These are phyloP conservation scores for Ascosphaera apis DNA, from an alignment of 2,329 filamentous ascomycete genomes.

Conservation along the genomic window DNA sequence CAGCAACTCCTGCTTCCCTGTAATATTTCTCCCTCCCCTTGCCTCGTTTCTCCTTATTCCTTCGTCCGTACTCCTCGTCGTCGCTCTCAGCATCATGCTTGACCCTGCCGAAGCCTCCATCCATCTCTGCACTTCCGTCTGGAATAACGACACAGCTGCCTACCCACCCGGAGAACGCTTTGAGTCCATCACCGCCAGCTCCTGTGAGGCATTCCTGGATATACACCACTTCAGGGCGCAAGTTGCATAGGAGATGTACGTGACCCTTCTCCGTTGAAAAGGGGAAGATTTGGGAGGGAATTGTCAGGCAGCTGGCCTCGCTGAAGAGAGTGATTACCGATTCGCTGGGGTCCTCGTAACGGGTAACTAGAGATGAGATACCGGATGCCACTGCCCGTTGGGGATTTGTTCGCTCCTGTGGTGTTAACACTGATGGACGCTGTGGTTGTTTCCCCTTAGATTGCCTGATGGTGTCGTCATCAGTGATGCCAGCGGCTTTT, in stretches of 20 bases:
- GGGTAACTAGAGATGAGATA: too few relatives aligned
- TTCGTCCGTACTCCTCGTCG: constrained; percentile 25
- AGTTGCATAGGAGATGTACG: constrained; percentile 64
- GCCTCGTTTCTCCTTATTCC: too few relatives aligned
- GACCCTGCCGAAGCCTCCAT: constrained; percentile 55
- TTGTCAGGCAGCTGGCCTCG: too few relatives aligned
- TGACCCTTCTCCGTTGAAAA: constrained; percentile 70
- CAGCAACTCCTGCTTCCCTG: constrained; percentile 55
- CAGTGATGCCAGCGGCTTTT: too few relatives aligned
- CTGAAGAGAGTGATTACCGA: too few relatives aligned
- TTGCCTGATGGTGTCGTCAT: too few relatives aligned
- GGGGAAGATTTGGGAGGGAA: too few relatives aligned
- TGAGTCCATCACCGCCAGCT: constrained; percentile 46
- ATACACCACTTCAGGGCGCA: constrained; percentile 70
- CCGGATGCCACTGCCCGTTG: too few relatives aligned
- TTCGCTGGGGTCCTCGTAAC: too few relatives aligned
- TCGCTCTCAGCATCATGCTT: constrained; percentile 78
- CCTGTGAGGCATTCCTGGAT: constrained; percentile 69
- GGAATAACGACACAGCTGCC: constrained; percentile 35
- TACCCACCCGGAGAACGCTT: constrained; percentile 40
- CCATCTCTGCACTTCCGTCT: constrained; percentile 32
- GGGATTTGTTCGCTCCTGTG: too few relatives aligned
- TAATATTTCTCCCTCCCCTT: constrained; percentile 25
- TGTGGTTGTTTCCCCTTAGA: too few relatives aligned
- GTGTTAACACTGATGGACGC: too few relatives aligned